Evolutionary conservation across 306 rosid genomes (phyloP).

Genomic region (Quercus agrifolia): DNA sequence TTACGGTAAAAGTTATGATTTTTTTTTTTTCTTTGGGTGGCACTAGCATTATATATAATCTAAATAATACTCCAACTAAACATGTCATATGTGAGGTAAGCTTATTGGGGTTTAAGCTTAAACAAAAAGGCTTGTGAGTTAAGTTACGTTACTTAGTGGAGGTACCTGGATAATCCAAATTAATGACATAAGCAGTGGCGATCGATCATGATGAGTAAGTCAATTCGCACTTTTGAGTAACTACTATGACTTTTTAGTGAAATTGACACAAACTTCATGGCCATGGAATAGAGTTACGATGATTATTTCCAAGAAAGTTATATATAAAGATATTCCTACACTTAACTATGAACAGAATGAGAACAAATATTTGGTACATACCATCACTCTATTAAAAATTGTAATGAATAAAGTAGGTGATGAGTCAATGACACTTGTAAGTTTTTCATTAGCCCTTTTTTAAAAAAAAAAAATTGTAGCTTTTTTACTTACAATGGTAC

Average conservation of each 20-base stretch:
- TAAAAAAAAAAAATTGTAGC: too few relatives aligned
- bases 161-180: neutral
- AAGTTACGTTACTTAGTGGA: slow-evolving; percentile 5
- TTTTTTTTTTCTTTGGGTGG: too few relatives aligned
- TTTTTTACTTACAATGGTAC: too few relatives aligned
- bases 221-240: neutral
- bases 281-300: too few relatives aligned
- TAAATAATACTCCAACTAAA: neutral
- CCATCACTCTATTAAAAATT: neutral
- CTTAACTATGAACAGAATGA: neutral
- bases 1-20: too few relatives aligned
- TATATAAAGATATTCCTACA: neutral
- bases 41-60: too few relatives aligned
- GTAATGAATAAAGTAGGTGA: too few relatives aligned
- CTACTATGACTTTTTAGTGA: neutral
- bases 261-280: neutral
- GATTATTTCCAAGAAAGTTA: neutral
- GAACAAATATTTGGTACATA: neutral
- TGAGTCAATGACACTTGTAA: too few relatives aligned
- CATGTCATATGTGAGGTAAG: neutral
- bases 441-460: too few relatives aligned
- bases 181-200: slow-evolving; percentile 20
- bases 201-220: neutral
- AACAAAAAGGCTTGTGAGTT: neutral
- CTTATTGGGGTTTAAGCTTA: neutral